Conservation (phyloP, 2,329 filamentous ascomycete species). For the Calonectria ilicicola region DNA sequence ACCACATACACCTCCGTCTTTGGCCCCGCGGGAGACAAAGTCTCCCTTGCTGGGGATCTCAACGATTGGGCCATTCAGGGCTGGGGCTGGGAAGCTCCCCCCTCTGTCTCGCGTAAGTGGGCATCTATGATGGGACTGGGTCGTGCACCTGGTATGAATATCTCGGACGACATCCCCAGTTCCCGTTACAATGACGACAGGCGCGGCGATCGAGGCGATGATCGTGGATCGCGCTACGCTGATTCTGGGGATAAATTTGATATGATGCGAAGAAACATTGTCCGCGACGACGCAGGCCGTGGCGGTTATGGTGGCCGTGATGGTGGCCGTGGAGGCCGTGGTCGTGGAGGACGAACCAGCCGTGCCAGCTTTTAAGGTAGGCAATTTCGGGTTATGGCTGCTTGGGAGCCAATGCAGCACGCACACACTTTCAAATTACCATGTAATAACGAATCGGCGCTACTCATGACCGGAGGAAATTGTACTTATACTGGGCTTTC, state of each 20-base stretch:
- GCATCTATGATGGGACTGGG: conserved; percentile 48
- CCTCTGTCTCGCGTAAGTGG: conserved; percentile 48
- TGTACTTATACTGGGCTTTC: conserved; percentile 42
- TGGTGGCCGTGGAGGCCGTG: conserved; percentile 32
- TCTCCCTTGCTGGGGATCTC: conserved; percentile 59
- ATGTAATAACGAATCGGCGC: conserved; percentile 20
- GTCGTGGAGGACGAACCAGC: conserved; percentile 27
- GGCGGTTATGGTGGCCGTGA: conserved; percentile 30
- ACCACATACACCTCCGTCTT: conserved; percentile 69
- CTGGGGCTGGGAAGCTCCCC: conserved; percentile 65
- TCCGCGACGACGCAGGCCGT: conserved; percentile 39
- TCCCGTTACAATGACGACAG: conserved; percentile 15
- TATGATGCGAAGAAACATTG: conserved; percentile 40
- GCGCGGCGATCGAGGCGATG: conserved; percentile 25
- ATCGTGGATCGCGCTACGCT: not conserved
- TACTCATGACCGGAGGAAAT: conserved; percentile 26
- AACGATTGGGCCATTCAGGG: conserved; percentile 65
- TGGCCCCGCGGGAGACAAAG: conserved; percentile 59
- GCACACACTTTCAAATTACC: not conserved
- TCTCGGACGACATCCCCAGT: conserved; percentile 32
- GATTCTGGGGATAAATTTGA: conserved; percentile 41
- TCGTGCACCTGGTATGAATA: conserved; percentile 48
- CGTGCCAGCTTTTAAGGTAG: conserved; percentile 15
- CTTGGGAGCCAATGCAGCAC: not conserved
- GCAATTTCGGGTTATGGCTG: conserved; percentile 11